These are phyloP conservation scores for Piper betle DNA, from an alignment of 164 flowering plant genomes.

Conservation along the genomic window DNA sequence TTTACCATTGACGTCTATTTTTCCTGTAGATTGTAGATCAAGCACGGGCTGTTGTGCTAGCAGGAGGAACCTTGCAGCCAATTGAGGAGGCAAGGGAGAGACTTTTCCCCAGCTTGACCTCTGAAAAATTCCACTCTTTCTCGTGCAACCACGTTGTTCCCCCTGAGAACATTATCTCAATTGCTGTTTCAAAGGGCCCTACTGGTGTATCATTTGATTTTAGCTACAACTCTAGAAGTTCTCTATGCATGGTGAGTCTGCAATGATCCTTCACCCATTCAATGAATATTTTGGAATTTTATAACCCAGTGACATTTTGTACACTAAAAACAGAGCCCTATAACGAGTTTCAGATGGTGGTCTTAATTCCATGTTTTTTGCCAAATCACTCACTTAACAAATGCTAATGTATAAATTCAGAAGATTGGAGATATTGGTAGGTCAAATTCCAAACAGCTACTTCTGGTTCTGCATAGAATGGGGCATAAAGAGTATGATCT, in stretches of 20 bases:
- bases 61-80: slow-evolving; percentile 96
- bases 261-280: not conserved
- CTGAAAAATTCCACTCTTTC: slow-evolving; percentile 57
- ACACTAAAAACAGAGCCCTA: no score
- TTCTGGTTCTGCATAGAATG: no score
- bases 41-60: slow-evolving; percentile 88
- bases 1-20: not conserved
- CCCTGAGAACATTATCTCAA: slow-evolving; percentile 73
- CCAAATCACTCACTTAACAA: no score
- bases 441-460: no score
- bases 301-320: no score
- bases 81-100: slow-evolving; percentile 84
- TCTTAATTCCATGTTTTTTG: no score
- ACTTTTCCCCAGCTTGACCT: slow-evolving; percentile 65
- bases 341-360: no score
- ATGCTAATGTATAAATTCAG: no score
- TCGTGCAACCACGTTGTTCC: slow-evolving; percentile 88
- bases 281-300: no score
- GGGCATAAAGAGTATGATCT: no score
- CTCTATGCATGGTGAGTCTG: slow-evolving; percentile 49
- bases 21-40: slow-evolving; percentile 50
- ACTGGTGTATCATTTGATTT: slow-evolving; percentile 81
- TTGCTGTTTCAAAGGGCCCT: slow-evolving; percentile 80
- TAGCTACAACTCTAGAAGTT: slow-evolving; percentile 67
- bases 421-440: no score